Percentiles rank a stretch among this genome's conserved stretches.
These are phyloP conservation scores for Lithospermum erythrorhizon DNA, from an alignment of 257 asterid species.

Conservation along the genomic window DNA sequence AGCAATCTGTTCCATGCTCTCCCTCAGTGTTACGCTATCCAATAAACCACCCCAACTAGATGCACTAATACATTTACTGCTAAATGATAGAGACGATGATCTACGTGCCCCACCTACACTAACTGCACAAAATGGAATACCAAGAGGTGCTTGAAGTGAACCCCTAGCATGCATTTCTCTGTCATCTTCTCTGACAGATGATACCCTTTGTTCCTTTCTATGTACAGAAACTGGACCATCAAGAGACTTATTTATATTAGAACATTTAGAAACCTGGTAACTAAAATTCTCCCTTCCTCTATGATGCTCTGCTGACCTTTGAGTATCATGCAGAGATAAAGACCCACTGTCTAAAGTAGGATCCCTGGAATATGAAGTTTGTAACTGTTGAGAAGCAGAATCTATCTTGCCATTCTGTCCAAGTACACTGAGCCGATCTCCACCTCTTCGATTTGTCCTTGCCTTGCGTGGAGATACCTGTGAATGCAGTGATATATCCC, in stretches of 20 bases:
- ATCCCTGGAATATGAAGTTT: not conserved
- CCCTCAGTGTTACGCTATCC: slow-evolving; percentile 1
- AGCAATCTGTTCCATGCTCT: slow-evolving; percentile 3
- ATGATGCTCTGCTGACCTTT: not conserved
- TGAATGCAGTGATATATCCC: not conserved
- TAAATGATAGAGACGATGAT: not conserved
- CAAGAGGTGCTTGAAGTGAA: slow-evolving; percentile 3
- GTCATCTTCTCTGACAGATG: slow-evolving; percentile 1
- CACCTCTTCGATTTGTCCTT: not conserved
- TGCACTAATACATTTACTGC: not conserved
- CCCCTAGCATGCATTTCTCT: not conserved
- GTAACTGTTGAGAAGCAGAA: not conserved
- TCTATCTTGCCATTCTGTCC: not conserved
- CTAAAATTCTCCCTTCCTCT: not conserved
- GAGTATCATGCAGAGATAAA: not conserved
- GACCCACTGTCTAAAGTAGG: not conserved
- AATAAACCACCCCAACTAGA: not conserved
- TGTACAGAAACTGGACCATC: slow-evolving; percentile 5
- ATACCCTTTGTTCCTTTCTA: not conserved
- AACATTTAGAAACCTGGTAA: not conserved
- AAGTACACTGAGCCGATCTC: not conserved
- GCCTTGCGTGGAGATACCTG: not conserved
- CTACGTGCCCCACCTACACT: slow-evolving; percentile 7
- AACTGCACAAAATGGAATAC: slow-evolving; percentile 4
- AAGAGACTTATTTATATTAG: not conserved